Conservation (phyloP, 139 green algal species). For the Dunaliella primolecta region DNA sequence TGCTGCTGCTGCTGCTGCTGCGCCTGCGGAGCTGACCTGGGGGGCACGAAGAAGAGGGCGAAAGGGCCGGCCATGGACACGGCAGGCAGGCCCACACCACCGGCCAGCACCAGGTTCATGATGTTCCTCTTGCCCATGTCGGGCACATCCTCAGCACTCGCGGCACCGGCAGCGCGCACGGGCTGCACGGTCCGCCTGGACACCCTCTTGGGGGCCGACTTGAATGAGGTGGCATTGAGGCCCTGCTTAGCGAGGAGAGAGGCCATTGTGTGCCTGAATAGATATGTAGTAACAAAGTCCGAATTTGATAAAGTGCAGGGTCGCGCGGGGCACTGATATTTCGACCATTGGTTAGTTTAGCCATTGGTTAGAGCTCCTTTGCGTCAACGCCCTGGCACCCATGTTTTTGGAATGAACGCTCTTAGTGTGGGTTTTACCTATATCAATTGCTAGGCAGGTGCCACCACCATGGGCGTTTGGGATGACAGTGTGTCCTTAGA, state of each 20-base stretch:
- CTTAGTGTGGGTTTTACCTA: too few relatives aligned
- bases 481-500: too few relatives aligned
- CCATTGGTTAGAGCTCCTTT: too few relatives aligned
- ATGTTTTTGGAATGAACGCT: too few relatives aligned
- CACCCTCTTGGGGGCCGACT: background rate
- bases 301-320: too few relatives aligned
- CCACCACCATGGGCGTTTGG: too few relatives aligned
- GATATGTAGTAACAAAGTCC: too few relatives aligned
- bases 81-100: slow-evolving; percentile 54
- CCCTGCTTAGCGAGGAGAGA: background rate
- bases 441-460: too few relatives aligned
- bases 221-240: background rate
- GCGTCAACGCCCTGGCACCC: too few relatives aligned
- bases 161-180: slow-evolving; percentile 22
- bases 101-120: slow-evolving; percentile 83
- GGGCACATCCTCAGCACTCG: slow-evolving; percentile 28
- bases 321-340: too few relatives aligned
- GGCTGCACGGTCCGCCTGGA: slow-evolving; percentile 1
- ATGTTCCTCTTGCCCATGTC: slow-evolving; percentile 77
- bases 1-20: background rate
- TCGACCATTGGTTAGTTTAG: too few relatives aligned
- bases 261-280: background rate
- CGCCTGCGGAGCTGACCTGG: slow-evolving; percentile 37
- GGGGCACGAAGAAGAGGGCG: slow-evolving; percentile 78
- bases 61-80: slow-evolving; percentile 61